These are phyloP conservation scores for Grifola frondosa DNA, from an alignment of 1,284 basidiomycete species.

Conservation along the genomic window DNA sequence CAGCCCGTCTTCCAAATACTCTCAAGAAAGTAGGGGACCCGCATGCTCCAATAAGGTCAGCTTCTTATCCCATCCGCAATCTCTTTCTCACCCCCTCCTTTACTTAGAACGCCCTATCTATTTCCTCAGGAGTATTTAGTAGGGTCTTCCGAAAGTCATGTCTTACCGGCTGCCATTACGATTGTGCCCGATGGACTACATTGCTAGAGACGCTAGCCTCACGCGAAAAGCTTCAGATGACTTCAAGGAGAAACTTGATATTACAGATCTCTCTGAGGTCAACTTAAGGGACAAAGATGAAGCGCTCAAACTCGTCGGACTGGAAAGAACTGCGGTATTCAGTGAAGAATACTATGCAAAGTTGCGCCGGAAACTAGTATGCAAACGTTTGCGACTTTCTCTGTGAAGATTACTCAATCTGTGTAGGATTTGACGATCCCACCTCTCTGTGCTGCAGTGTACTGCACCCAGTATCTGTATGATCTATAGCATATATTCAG, in stretches of 20 bases:
- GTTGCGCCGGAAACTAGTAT: conserved; percentile 58
- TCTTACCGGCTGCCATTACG: no score
- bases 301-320: conserved; percentile 56
- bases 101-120: no score
- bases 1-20: no score
- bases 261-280: conserved; percentile 25
- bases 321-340: conserved; percentile 50
- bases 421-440: conserved; percentile 57
- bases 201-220: no score
- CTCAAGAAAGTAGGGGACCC: no score
- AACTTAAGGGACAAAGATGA: conserved; percentile 52
- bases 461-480: conserved; percentile 65
- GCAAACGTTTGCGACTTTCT: conserved; percentile 11
- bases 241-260: background rate
- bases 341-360: conserved; percentile 58
- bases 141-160: no score
- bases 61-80: no score
- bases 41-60: no score
- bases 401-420: background rate
- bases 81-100: no score
- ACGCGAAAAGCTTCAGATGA: no score
- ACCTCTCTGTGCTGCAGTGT: conserved; percentile 61
- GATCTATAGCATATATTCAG: conserved; percentile 14
- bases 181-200: no score
- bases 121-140: no score